Conservation (phyloP, 2,329 filamentous ascomycete genomes). For the Colletotrichum musicola region DNA sequence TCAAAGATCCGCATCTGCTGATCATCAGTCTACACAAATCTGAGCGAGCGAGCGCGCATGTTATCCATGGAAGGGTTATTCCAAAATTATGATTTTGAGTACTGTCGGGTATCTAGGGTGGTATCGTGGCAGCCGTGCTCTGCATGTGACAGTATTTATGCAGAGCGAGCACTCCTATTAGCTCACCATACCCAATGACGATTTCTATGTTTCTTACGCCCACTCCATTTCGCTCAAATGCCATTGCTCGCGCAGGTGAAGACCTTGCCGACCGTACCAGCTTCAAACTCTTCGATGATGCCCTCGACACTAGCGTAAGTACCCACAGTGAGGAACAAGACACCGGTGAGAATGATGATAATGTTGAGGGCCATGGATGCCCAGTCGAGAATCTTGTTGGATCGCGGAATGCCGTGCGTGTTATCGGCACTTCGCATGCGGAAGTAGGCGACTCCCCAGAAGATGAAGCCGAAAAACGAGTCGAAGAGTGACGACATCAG, state of each 20-base stretch:
- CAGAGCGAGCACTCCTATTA: background rate
- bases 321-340: constrained; percentile 85
- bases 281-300: constrained; percentile 79
- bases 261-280: constrained; percentile 74
- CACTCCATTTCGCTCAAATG: background rate
- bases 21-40: background rate
- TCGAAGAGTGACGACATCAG: constrained; percentile 92
- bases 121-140: constrained; percentile 2
- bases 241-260: constrained; percentile 82
- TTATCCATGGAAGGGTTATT: background rate
- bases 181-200: background rate
- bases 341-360: constrained; percentile 77
- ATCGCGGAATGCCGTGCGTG: constrained; percentile 63
- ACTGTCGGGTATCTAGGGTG: constrained; percentile 6
- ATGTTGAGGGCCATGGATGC: constrained; percentile 76
- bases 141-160: background rate
- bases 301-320: constrained; percentile 84
- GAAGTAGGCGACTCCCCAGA: constrained; percentile 88
- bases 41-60: background rate
- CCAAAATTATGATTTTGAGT: background rate
- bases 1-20: background rate
- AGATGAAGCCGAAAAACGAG: constrained; percentile 95
- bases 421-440: constrained; percentile 79
- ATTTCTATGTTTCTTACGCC: background rate
- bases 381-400: constrained; percentile 63